Percentiles rank a stretch among this genome's conserved stretches.
phyloP scores from a whole-genome alignment of 2,329 filamentous ascomycete species.

The Hypocrella siamensis region DNA sequence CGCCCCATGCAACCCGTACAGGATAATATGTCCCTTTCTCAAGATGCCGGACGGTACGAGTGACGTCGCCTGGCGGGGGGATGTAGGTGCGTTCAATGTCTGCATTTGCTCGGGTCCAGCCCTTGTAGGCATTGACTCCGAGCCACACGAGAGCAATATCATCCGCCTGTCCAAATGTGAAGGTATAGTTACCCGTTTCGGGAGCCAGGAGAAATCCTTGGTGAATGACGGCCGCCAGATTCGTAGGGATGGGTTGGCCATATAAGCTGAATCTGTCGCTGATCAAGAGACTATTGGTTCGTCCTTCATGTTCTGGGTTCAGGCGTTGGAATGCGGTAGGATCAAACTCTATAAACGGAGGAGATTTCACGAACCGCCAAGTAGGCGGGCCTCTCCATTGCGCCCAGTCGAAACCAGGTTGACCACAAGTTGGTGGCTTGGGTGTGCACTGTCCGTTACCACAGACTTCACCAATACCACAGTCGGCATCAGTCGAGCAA shows the following conservation, averaged over 20 bases:
- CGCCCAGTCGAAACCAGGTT: constrained; percentile 6
- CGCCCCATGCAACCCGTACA: constrained; percentile 4
- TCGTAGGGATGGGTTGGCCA: constrained; percentile 2
- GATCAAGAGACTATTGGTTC: constrained; percentile 5
- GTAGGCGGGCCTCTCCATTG: constrained; percentile 4
- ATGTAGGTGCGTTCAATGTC: constrained; percentile 6
- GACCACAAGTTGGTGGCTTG: constrained; percentile 5
- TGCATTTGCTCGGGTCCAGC: constrained; percentile 5
- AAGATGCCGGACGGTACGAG: constrained; percentile 3
- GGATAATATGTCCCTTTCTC: constrained; percentile 5
- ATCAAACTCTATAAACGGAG: constrained; percentile 5
- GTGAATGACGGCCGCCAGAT: constrained; percentile 4
- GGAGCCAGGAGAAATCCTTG: constrained; percentile 5
- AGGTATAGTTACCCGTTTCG: constrained; percentile 5
- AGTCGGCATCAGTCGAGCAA: constrained; percentile 3
- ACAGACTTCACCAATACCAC: constrained; percentile 2
- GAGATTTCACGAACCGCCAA: constrained; percentile 5
- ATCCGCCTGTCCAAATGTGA: constrained; percentile 5
- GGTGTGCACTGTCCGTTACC: constrained; percentile 4
- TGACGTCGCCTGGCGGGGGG: constrained; percentile 6
- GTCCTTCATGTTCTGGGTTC: constrained; percentile 3
- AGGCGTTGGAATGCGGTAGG: constrained; percentile 2
- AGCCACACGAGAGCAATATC: constrained; percentile 5
- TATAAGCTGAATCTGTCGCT: constrained; percentile 1
- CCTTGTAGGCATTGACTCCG: constrained; percentile 4